Evolutionary conservation across 257 asterid genomes (phyloP).

Genomic region (Nicotiana knightiana): DNA sequence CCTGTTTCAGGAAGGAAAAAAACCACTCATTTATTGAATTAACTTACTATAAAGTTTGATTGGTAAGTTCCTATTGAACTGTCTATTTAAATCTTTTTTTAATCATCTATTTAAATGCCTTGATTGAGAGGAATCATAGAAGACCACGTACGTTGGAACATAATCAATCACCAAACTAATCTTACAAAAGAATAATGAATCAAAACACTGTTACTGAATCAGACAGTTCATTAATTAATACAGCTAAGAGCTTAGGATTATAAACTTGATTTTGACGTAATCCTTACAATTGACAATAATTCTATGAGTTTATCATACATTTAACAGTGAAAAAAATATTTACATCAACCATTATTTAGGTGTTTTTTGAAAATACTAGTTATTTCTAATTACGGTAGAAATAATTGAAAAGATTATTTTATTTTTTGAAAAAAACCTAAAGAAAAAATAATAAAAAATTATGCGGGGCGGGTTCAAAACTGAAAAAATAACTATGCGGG

Average conservation of each 20-base stretch:
- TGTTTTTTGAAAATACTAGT: too few relatives aligned
- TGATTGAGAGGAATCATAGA: not conserved
- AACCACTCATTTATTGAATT: not conserved
- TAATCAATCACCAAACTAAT: constrained; percentile 9
- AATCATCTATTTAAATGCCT: not conserved
- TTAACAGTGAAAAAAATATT: too few relatives aligned
- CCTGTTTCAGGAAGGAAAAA: too few relatives aligned
- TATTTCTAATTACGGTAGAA: too few relatives aligned
- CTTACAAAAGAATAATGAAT: not conserved
- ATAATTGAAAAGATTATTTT: too few relatives aligned
- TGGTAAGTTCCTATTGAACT: not conserved
- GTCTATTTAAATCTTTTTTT: not conserved
- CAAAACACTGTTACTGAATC: not conserved
- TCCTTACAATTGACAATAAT: not conserved
- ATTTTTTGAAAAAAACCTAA: too few relatives aligned
- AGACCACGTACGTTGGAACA: constrained; percentile 7
- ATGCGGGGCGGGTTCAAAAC: too few relatives aligned
- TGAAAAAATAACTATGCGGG: too few relatives aligned
- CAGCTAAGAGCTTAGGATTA: not conserved
- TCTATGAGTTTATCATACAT: too few relatives aligned
- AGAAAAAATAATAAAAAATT: too few relatives aligned
- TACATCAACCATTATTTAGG: too few relatives aligned
- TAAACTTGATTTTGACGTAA: not conserved
- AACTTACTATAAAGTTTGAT: not conserved
- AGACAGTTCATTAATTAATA: constrained; percentile 6